These are phyloP conservation scores for Pichia paraexigua DNA, from an alignment of 805 yeast species.

Conservation along the genomic window DNA sequence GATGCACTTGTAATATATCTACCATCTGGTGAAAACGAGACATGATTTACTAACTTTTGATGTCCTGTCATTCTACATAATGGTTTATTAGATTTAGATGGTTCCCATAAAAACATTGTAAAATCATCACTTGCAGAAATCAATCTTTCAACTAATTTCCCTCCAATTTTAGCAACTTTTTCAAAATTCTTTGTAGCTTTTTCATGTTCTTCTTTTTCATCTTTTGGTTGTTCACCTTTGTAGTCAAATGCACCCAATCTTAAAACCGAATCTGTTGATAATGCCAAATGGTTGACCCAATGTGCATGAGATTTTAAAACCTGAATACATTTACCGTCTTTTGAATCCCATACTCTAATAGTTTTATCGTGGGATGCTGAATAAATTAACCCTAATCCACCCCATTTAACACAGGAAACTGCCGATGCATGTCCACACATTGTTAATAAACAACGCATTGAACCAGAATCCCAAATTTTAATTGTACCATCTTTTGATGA, in stretches of 20 bases:
- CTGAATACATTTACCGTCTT: conserved; percentile 68
- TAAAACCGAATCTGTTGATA: conserved; percentile 83
- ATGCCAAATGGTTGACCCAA: conserved; percentile 93
- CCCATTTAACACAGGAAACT: conserved; percentile 96
- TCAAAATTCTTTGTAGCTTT: conserved; percentile 56
- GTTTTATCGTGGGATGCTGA: conserved; percentile 96
- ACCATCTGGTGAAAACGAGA: conserved; percentile 93
- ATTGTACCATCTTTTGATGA: conserved; percentile 90
- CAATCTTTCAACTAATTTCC: conserved; percentile 58
- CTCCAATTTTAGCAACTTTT: conserved; percentile 52
- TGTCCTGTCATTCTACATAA: conserved; percentile 94
- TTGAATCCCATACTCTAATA: conserved; percentile 83
- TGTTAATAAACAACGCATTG: conserved; percentile 58
- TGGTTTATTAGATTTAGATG: conserved; percentile 71
- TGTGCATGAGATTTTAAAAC: conserved; percentile 87
- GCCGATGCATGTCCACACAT: conserved; percentile 83
- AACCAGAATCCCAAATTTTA: conserved; percentile 78
- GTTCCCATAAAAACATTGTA: conserved; percentile 97
- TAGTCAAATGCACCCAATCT: conserved; percentile 87
- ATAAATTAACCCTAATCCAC: conserved; percentile 78
- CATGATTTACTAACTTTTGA: conserved; percentile 93
- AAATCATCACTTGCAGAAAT: conserved; percentile 96
- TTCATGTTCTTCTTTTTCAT: conserved; percentile 38
- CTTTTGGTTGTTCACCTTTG: conserved; percentile 37
- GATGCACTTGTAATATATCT: conserved; percentile 85